Evolutionary conservation across 23 red algal species (phyloP), one percentile per base, ranked within the genome.

Genomic region (Pyropia haitanensis): DNA sequence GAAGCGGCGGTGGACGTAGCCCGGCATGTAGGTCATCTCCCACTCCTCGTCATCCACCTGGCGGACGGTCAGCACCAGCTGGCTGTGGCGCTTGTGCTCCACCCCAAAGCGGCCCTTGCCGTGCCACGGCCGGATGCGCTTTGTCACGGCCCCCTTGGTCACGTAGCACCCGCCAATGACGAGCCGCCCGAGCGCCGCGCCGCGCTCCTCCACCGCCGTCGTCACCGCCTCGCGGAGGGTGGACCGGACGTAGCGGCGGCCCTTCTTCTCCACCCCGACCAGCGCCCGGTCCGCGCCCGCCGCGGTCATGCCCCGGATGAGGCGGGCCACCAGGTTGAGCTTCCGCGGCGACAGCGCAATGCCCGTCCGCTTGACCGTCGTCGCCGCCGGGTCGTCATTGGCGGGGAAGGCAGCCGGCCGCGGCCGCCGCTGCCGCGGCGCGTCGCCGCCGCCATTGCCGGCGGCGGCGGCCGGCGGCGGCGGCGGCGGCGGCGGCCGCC

Each of bases 11-110:
- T 87, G 81, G 61, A 87, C 50, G 57, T 87, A 87, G 34, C 76
- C 50, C 1, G 81, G 63, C 64, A 87, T 56, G 14, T 71, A 70
- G 50, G 66, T 39, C 10, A 58, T 46, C 57, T 87, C 81, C 81
- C 81, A 87, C 14, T 76, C 59, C 63, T 87, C 81, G 20, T 87
- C 81, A 56, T 76, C 81, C 31, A 87, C 52, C 65, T 87, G 71
- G 33, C 70, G 60, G 0, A 87, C 49, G 29, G 31, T 68, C 18
- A 87, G 53, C 39, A 64, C 70, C 27, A 87, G 72, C 23, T 87
- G 81, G 13, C 71, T 64, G 68, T 77, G 76, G 56, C 76, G 75
- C 60, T 87, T 87, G 50, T 87, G 70, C 26, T 87, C 81, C 46
- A 87, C 18, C 24, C 81, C 81, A 23, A 33, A 87, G 22, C 81